Evolutionary conservation across 306 rosid species (phyloP), one percentile per base, ranked within the genome.

Genomic region (Cicer yamashitae): DNA sequence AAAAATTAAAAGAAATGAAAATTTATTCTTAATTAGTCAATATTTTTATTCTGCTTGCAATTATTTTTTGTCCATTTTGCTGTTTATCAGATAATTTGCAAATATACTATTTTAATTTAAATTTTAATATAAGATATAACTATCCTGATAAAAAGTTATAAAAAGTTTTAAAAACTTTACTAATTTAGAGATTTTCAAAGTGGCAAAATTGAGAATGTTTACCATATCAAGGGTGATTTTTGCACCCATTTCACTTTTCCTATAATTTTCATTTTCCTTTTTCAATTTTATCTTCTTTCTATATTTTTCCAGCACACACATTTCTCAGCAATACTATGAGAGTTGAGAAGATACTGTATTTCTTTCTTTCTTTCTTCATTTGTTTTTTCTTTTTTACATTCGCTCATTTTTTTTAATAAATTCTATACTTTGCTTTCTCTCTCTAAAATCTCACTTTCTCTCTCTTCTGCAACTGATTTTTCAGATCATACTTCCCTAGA

Each of bases 401-500:
- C 7, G 10, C 79, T 73, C 66, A 84, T 44, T 83, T 74, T 60
- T 79, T 20, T 62, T 52, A 84, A 77, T 65, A 43, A 20, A 43
- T 45, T 65, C 53, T 62, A 10, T 45, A 39, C 67, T 41, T 22
- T 18, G 17, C 73, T 60, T 64, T 61, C 80, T 47, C 81, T 76
- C 70, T 75, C 81, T 45, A 59, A 34, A 7, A 11, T 44, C 57
- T 48, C 73, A n/a, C 57, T 48, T 50, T 59, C 82, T 44, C 84
- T 71, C 82, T 77, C 84, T 70, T 76, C 93, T 89, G 90, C 90
- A 83, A 85, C 90, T 82, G 83, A 82, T 73, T 71, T 58, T 82
- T 47, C 89, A 84, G 94, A 94, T 89, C 96, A 86, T 81, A 80
- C 71, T 84, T 84, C 71, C 81, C 81, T 86, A 74, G 82, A 80